A percentile compares a stretch with the other conserved stretches of the same genome.
Conservation (phyloP, 73 alveolate species). For the Tetrahymena malaccensis region DNA sequence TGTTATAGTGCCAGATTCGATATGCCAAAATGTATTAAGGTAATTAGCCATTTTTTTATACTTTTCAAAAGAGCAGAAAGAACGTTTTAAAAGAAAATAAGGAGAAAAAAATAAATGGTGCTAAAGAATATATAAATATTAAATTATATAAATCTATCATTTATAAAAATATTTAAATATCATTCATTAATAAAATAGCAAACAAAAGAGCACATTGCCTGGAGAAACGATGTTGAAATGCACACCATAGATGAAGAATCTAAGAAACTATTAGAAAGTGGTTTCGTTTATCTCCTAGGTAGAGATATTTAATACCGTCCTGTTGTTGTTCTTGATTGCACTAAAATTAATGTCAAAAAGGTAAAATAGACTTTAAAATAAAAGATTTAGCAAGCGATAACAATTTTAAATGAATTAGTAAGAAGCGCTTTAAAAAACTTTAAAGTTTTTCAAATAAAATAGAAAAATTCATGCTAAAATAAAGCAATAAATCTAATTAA, state of each 20-base stretch:
- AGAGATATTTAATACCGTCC: conserved; percentile 38
- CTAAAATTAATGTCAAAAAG: conserved; percentile 12
- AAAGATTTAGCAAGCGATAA: not conserved
- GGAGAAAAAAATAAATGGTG: not conserved
- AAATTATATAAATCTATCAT: not conserved
- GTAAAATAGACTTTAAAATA: not conserved
- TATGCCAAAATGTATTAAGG: not conserved
- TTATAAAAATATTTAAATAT: not conserved
- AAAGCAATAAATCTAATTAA: too few species aligned
- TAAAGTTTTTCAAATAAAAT: too few species aligned
- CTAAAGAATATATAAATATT: too few species aligned
- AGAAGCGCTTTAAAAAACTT: not conserved
- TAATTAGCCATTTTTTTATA: not conserved
- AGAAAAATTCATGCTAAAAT: too few species aligned
- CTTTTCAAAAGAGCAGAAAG: not conserved
- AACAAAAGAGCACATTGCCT: not conserved
- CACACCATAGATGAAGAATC: not conserved
- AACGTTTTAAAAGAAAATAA: too few species aligned
- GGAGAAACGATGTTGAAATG: not conserved
- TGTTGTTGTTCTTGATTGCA: conserved; percentile 16
- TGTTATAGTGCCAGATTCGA: not conserved
- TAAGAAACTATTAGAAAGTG: conserved; percentile 9
- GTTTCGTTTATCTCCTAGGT: conserved; percentile 25
- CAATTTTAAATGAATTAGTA: not conserved
- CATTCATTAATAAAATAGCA: not conserved